Evolutionary conservation across 192 early-diverging fungal species (phyloP).

Genomic region (Backusella parvicylindrica): DNA sequence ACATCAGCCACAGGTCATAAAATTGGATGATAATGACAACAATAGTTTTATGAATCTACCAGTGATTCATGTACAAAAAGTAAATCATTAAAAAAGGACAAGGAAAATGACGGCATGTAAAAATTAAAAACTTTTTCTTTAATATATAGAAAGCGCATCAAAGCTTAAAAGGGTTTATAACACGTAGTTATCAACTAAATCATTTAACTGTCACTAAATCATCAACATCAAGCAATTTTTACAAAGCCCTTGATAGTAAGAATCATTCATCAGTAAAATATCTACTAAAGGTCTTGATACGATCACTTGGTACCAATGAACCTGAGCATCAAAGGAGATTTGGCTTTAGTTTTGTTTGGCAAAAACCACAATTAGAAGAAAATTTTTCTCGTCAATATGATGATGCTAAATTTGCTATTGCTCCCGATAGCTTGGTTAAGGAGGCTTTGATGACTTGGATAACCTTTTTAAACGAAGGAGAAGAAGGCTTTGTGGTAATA

Average conservation of each 20-base stretch:
- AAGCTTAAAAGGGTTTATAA: background rate
- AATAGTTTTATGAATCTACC: background rate
- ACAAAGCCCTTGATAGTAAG: background rate
- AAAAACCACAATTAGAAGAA: background rate
- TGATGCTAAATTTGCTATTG: slow-evolving; percentile 12
- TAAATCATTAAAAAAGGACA: background rate
- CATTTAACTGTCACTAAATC: background rate
- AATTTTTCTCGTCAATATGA: background rate
- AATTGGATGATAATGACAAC: background rate
- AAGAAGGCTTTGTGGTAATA: background rate
- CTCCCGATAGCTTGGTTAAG: slow-evolving; percentile 1
- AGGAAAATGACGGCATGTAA: background rate
- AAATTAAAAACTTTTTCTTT: background rate
- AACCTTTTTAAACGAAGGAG: background rate
- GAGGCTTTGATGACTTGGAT: slow-evolving; percentile 11
- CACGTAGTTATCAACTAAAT: slow-evolving; percentile 4
- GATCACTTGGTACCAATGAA: background rate
- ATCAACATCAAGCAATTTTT: background rate
- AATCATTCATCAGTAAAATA: background rate
- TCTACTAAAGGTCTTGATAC: background rate
- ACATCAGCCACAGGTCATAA: background rate
- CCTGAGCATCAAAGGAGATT: background rate
- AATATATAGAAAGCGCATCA: background rate
- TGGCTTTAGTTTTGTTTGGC: slow-evolving; percentile 4
- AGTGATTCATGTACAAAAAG: slow-evolving; percentile 9